Base-by-base conservation (phyloP, 805 yeast species). In the Clavispora vitiphila region DNA sequence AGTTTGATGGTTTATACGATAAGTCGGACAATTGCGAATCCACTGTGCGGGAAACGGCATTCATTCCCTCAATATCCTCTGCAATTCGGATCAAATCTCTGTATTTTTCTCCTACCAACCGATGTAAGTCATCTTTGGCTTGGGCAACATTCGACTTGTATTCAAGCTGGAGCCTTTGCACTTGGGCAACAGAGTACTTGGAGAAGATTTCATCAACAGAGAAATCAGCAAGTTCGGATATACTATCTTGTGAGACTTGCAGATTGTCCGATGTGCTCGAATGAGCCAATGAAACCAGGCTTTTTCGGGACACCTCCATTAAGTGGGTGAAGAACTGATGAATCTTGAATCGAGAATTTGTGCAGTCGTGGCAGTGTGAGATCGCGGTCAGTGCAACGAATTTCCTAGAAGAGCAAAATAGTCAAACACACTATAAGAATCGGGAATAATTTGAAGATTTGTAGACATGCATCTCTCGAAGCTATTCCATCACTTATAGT, bases 1-100 rank as follows among this genome's bases (percentile, higher is more conserved):
- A 65, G 11, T 48, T 43, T 2, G 69, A 49, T 5, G 56, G 47
- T 18, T 50, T 47, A 43, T 64, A 69, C 5, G 73, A 60, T 16
- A 69, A 53, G 30, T 58, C 52, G 0, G 69, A 44, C 16, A 69
- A 44, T 7, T 53, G 47, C 7, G 47, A 45, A 34, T 67, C 64
- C 3, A 62, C 48, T 2, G 20, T 34, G 7, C 46, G 46, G 8
- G 68, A 54, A 15, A 50, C 37, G 1, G 40, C 31, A 46, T 58
- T 56, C 64, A 67, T 65, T 9, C 43, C 49, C 26, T 61, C 64
- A 21, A 69, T 68, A 40, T 66, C 71, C 43, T 69, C 72, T n/a
- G 74, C 71, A 11, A 69, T 68, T 35, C 61, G 57, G 35, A 69
- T 67, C 51, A 69, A 59, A 50, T 69, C 73, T 35, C 75, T 53